Base-by-base conservation (phyloP, 768 basidiomycete species). In the Kwoniella dejecticola region DNA sequence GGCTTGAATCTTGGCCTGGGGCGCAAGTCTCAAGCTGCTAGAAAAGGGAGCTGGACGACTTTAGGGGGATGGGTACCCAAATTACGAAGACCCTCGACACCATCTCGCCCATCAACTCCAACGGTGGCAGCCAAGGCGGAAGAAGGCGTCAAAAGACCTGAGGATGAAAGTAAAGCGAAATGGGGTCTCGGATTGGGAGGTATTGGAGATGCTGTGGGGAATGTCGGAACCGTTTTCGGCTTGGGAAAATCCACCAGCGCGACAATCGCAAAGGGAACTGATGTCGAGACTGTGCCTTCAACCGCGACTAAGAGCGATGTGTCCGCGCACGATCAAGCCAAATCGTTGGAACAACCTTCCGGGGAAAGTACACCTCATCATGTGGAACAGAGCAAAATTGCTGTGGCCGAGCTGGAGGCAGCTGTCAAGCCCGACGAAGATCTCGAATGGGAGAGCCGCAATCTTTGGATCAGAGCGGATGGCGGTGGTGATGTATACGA, bases 31-130 rank as follows among this genome's bases (percentile, higher is more conserved):
- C 19, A 48, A 36, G 56, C 11, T 23, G 11, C 30, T 2, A 53
- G 71, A 15, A 70, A 68, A 41, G 30, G 62, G 2, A 69, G 65
- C 27, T 73, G 71, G 71, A 44, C 64, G 15, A 62, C 60, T 1
- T 53, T 68, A 2, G 50, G 57, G 3, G 61, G 68, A 11, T 72
- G 71, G 71, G 68, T 72, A 27, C 68, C 71, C 4, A 52, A 44
- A 4, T 36, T 68, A 2, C 55, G 55, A 8, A 49, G 55, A 15
- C 33, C 23, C 12, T 49, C 58, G 12, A 63, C 61, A 1, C 53
- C 58, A 15, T 56, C 61, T 4, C 53, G 63, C 15, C 46, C 45
- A 17, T 30, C 52, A 4, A 47, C 23, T 12, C 23, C 36, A 42
- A 7, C 30, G 4, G 1, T 6, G 7, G 19, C 26, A 3, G 26